These are phyloP conservation scores for Brasenia schreberi DNA, from an alignment of 164 flowering plant species.

Conservation along the genomic window DNA sequence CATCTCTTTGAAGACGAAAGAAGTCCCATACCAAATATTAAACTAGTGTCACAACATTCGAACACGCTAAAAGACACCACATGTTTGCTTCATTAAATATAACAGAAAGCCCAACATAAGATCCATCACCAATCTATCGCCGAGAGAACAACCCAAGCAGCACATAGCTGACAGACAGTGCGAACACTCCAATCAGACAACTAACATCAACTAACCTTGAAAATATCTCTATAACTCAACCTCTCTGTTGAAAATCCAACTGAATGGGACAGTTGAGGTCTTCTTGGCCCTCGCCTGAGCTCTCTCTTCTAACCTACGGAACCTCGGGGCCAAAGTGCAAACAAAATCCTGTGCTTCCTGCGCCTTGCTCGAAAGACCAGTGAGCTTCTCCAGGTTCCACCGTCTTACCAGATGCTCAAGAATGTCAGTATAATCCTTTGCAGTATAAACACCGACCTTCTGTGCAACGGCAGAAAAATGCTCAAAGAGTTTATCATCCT, in stretches of 20 bases:
- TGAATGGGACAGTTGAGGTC: constrained; percentile 30
- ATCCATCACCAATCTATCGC: neutral
- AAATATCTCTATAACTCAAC: constrained; percentile 23
- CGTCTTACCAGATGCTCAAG: constrained; percentile 55
- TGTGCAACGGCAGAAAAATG: constrained; percentile 61
- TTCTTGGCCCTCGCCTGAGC: constrained; percentile 30
- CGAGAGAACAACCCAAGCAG: neutral
- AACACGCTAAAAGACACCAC: neutral
- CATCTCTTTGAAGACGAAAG: neutral
- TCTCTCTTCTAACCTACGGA: constrained; percentile 39
- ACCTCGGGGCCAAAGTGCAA: constrained; percentile 41
- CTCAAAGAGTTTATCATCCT: constrained; percentile 37
- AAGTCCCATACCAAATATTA: neutral
- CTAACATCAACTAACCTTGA: constrained; percentile 6
- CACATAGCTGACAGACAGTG: neutral
- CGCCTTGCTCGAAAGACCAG: constrained; percentile 58
- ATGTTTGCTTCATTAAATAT: neutral
- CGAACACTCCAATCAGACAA: neutral
- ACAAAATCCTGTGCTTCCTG: constrained; percentile 54
- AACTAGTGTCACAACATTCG: neutral
- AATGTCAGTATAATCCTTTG: constrained; percentile 54
- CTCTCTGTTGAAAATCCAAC: constrained; percentile 54
- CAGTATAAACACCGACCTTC: constrained; percentile 51
- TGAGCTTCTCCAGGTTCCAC: constrained; percentile 48
- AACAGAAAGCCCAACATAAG: neutral